Conservation (phyloP, 1,139 yeast genomes). For the Kluyveromyces sp. region DNA sequence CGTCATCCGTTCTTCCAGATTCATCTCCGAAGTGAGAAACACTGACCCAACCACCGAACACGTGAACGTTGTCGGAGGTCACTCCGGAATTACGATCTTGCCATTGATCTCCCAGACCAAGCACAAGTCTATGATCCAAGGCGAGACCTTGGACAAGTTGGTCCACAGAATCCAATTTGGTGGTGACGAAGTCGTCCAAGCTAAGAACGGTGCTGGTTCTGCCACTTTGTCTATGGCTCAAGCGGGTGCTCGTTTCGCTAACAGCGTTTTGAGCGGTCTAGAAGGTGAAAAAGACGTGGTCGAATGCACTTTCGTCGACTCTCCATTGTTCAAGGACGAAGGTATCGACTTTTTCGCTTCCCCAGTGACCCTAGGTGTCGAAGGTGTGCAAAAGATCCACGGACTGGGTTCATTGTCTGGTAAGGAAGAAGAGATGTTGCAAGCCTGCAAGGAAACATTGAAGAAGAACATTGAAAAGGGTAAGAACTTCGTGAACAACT, state of each 20-base stretch:
- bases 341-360: conserved; percentile 92
- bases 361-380: conserved; percentile 80
- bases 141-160: conserved; percentile 57
- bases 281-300: conserved; percentile 62
- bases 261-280: conserved; percentile 73
- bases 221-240: conserved; percentile 98
- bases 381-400: conserved; percentile 79
- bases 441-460: conserved; percentile 79
- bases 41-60: conserved; percentile 67
- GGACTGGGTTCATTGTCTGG: conserved; percentile 49
- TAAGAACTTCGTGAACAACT: conserved; percentile 43
- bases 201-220: conserved; percentile 98
- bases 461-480: conserved; percentile 69
- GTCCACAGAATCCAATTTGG: conserved; percentile 95
- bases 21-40: conserved; percentile 50
- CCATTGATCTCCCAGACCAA: conserved; percentile 79
- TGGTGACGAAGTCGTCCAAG: conserved; percentile 98
- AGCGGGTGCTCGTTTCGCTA: conserved; percentile 94
- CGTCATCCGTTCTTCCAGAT: conserved; percentile 87
- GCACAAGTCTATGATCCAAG: conserved; percentile 46
- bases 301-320: conserved; percentile 75
- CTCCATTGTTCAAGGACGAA: conserved; percentile 75
- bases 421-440: conserved; percentile 69
- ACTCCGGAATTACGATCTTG: conserved; percentile 96
- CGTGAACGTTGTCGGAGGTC: conserved; percentile 90